Percentiles rank a stretch among this genome's conserved stretches.
Evolutionary conservation across 352 stramenopile species (phyloP).

Genomic region (Globisporangium ultimum): DNA sequence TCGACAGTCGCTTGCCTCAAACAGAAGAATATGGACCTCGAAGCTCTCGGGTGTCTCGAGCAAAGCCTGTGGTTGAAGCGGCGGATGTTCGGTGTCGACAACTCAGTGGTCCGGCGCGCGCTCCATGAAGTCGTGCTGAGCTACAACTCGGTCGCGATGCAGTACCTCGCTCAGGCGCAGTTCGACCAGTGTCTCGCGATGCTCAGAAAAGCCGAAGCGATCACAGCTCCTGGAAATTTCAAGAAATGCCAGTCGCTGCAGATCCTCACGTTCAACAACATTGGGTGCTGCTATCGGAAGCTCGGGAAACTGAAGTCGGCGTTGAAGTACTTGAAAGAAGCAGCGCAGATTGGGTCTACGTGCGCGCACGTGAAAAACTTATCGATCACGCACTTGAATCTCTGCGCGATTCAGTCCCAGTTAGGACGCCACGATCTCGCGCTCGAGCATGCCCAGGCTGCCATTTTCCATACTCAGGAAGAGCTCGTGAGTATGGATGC

Average conservation of each 20-base stretch:
- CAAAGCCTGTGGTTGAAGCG: slow-evolving; percentile 74
- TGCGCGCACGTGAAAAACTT: slow-evolving; percentile 66
- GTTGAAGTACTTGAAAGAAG: slow-evolving; percentile 72
- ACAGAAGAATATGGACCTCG: slow-evolving; percentile 71
- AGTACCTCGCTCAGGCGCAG: slow-evolving; percentile 45
- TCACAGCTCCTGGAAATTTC: slow-evolving; percentile 69
- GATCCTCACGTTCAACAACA: slow-evolving; percentile 83
- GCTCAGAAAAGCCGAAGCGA: slow-evolving; percentile 68
- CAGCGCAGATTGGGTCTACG: slow-evolving; percentile 52
- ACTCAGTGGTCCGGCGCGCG: slow-evolving; percentile 44
- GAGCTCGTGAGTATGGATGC: slow-evolving; percentile 60
- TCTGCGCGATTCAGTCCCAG: slow-evolving; percentile 81
- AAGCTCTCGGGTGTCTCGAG: slow-evolving; percentile 71
- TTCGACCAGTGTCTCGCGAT: slow-evolving; percentile 69
- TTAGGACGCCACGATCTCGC: slow-evolving; percentile 62
- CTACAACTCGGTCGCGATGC: slow-evolving; percentile 79
- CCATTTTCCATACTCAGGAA: slow-evolving; percentile 81
- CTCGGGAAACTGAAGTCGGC: slow-evolving; percentile 68
- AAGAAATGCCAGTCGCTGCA: slow-evolving; percentile 57
- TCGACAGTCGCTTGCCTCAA: slow-evolving; percentile 67
- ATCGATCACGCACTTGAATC: slow-evolving; percentile 77
- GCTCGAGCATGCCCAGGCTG: slow-evolving; percentile 70
- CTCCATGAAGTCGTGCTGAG: slow-evolving; percentile 66
- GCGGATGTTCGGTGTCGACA: slow-evolving; percentile 70
- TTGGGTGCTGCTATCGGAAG: slow-evolving; percentile 80